Conservation (phyloP, 805 yeast species). For the Torulaspora franciscae region DNA sequence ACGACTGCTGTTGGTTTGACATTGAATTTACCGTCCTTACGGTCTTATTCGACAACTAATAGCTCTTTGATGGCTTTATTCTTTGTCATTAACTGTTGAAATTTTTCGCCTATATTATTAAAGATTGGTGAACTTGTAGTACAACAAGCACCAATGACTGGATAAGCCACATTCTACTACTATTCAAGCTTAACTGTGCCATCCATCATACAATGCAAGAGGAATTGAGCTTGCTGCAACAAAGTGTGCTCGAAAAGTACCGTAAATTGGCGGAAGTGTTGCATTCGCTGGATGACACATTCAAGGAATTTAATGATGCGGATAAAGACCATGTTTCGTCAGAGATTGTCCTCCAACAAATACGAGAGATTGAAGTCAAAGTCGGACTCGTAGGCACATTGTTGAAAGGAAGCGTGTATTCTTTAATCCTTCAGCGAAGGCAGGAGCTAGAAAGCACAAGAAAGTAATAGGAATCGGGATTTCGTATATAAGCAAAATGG, state of each 20-base stretch:
- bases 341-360: slow-evolving; percentile 43
- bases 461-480: not conserved
- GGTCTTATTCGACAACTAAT: not conserved
- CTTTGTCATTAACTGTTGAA: not conserved
- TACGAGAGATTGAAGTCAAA: slow-evolving; percentile 58
- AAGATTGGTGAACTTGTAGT: not conserved
- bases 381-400: slow-evolving; percentile 60
- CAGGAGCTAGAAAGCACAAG: slow-evolving; percentile 14
- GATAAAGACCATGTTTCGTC: slow-evolving; percentile 19
- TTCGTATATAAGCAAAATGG: not conserved
- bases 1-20: slow-evolving; percentile 46
- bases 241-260: slow-evolving; percentile 31
- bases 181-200: not conserved
- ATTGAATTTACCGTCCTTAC: slow-evolving; percentile 3
- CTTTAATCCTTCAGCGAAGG: slow-evolving; percentile 52
- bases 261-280: slow-evolving; percentile 27
- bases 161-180: not conserved
- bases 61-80: not conserved
- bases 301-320: slow-evolving; percentile 22
- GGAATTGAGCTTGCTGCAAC: slow-evolving; percentile 30
- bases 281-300: slow-evolving; percentile 29
- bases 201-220: slow-evolving; percentile 12
- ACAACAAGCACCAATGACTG: not conserved
- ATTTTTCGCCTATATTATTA: slow-evolving; percentile 1
- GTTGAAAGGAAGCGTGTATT: slow-evolving; percentile 66